A percentile compares a stretch with the other conserved stretches of the same genome.
Evolutionary conservation across 257 asterid species (phyloP).

Genomic region (Gentiana straminea): DNA sequence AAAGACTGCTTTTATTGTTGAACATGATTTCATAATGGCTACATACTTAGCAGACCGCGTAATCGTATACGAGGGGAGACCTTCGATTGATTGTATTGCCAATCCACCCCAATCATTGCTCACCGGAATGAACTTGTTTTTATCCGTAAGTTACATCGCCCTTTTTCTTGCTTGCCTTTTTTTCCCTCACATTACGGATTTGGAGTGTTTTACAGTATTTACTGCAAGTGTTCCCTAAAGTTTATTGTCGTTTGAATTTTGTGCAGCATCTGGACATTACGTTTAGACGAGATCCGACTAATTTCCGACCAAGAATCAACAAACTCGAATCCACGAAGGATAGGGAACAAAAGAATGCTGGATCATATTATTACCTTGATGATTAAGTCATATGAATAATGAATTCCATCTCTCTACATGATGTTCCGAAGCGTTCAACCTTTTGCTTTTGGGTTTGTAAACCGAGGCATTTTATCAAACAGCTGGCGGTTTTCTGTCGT

Average conservation of each 20-base stretch:
- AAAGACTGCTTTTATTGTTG: slow-evolving; percentile 91
- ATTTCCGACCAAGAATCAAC: slow-evolving; percentile 90
- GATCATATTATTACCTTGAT: slow-evolving; percentile 86
- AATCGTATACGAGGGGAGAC: slow-evolving; percentile 81
- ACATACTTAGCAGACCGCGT: slow-evolving; percentile 98
- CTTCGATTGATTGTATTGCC: slow-evolving; percentile 83
- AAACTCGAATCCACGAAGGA: slow-evolving; percentile 90
- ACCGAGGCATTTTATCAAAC: too few relatives aligned
- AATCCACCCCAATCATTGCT: slow-evolving; percentile 89
- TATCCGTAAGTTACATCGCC: slow-evolving; percentile 56
- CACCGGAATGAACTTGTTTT: slow-evolving; percentile 96
- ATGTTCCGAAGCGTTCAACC: too few relatives aligned
- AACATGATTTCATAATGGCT: slow-evolving; percentile 98
- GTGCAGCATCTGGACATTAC: slow-evolving; percentile 93
- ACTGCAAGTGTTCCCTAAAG: too few relatives aligned
- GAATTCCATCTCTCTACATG: too few relatives aligned
- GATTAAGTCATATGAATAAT: slow-evolving; percentile 27
- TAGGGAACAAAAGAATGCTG: slow-evolving; percentile 92
- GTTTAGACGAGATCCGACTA: slow-evolving; percentile 94
- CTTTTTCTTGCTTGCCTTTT: too few relatives aligned
- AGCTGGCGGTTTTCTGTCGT: too few relatives aligned
- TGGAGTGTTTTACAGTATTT: too few relatives aligned
- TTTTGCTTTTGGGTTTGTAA: too few relatives aligned
- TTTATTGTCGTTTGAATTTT: not conserved
- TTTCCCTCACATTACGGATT: too few relatives aligned